These are phyloP conservation scores for Aquilaria sinensis DNA, from an alignment of 345 rosid species.

Conservation along the genomic window DNA sequence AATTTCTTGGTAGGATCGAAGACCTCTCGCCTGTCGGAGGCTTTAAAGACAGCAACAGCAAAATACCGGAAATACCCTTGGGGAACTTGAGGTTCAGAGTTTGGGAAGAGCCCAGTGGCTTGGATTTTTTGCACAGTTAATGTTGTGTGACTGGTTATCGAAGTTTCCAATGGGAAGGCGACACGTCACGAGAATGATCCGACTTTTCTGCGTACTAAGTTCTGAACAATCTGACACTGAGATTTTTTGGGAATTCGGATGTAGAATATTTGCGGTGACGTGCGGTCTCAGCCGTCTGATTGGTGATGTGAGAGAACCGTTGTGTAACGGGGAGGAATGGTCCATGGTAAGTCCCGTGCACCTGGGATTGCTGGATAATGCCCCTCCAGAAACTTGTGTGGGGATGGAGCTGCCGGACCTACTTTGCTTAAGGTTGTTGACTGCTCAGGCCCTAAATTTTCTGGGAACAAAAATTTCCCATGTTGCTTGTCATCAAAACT, in stretches of 20 bases:
- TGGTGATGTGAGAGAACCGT: slow-evolving; percentile 1
- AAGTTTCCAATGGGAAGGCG: slow-evolving; percentile 49
- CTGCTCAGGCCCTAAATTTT: too few species aligned
- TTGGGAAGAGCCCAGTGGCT: not conserved
- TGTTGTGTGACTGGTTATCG: slow-evolving; percentile 1
- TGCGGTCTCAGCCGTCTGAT: not conserved
- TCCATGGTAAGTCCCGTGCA: slow-evolving; percentile 2
- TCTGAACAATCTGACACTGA: too few species aligned
- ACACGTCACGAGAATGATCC: slow-evolving; percentile 24
- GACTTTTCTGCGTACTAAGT: too few species aligned
- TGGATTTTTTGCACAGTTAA: slow-evolving; percentile 5
- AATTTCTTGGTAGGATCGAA: not conserved
- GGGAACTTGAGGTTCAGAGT: not conserved
- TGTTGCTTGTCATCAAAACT: too few species aligned
- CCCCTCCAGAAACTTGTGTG: not conserved
- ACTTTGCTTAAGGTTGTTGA: too few species aligned
- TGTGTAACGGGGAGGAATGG: not conserved
- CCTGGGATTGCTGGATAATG: slow-evolving; percentile 10
- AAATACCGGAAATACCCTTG: slow-evolving; percentile 30
- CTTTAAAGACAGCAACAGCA: slow-evolving; percentile 18
- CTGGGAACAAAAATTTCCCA: too few species aligned
- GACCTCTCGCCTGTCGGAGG: slow-evolving; percentile 2
- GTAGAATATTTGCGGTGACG: not conserved
- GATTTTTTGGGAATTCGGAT: too few species aligned
- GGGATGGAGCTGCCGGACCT: too few species aligned